Evolutionary conservation across 257 asterid genomes (phyloP).

Genomic region (Echium plantagineum): DNA sequence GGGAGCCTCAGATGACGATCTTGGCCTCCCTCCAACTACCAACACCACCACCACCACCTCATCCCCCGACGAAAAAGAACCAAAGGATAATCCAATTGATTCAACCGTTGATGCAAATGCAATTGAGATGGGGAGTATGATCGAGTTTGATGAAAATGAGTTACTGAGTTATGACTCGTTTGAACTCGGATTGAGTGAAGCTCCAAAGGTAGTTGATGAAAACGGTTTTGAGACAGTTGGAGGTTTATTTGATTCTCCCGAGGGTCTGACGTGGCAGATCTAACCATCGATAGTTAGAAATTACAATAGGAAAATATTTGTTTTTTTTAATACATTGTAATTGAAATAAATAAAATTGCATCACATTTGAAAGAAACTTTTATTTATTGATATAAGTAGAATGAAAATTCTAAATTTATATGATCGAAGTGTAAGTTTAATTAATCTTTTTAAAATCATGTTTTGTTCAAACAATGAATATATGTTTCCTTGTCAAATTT

Average conservation of each 20-base stretch:
- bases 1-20: constrained; percentile 40
- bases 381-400: no score
- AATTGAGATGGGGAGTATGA: no score
- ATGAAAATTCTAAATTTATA: no score
- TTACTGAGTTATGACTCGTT: constrained; percentile 20
- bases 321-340: no score
- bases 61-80: neutral
- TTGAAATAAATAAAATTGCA: no score
- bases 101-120: neutral
- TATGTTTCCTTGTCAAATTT: no score
- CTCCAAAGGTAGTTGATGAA: constrained; percentile 2
- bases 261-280: constrained; percentile 19
- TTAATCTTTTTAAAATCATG: no score
- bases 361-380: no score
- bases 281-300: constrained; percentile 9
- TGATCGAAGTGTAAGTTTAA: no score
- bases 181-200: constrained; percentile 15
- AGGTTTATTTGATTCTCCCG: constrained; percentile 25
- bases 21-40: constrained; percentile 32
- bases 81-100: neutral
- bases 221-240: constrained; percentile 19
- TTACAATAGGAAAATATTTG: no score
- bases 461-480: no score
- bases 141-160: constrained; percentile 6
- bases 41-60: neutral